Evolutionary conservation across 305 asterid genomes (phyloP).

Genomic region (Fraxinus nigra): DNA sequence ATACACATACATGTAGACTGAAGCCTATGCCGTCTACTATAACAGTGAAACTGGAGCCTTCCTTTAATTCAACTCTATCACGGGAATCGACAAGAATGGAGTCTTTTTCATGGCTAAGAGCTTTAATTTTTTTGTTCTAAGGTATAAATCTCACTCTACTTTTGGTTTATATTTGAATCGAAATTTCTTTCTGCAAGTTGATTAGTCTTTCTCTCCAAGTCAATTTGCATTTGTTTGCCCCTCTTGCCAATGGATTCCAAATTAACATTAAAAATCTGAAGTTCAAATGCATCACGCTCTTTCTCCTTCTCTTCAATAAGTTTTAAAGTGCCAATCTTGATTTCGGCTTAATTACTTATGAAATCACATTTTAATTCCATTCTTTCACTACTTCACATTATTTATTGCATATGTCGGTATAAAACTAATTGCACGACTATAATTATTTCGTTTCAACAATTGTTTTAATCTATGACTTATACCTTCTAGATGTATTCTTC

Average conservation of each 20-base stretch:
- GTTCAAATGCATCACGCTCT: slow-evolving; percentile 63
- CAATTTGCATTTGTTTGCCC: slow-evolving; percentile 61
- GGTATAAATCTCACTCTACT: slow-evolving; percentile 48
- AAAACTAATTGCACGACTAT: too few species aligned
- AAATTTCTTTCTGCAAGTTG: slow-evolving; percentile 64
- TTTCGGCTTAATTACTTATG: too few species aligned
- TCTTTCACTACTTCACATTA: too few species aligned
- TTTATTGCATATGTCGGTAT: too few species aligned
- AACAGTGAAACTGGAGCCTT: slow-evolving; percentile 50
- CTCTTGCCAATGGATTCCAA: slow-evolving; percentile 66
- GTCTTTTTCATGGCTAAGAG: slow-evolving; percentile 60
- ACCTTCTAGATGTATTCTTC: too few species aligned
- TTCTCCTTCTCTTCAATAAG: slow-evolving; percentile 58
- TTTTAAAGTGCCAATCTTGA: slow-evolving; percentile 46
- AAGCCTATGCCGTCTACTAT: neutral
- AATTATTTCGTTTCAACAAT: too few species aligned
- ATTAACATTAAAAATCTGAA: slow-evolving; percentile 51
- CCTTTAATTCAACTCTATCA: slow-evolving; percentile 86
- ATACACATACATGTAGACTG: neutral
- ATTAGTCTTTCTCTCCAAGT: slow-evolving; percentile 61
- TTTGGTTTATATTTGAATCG: slow-evolving; percentile 39
- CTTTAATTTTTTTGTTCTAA: slow-evolving; percentile 57
- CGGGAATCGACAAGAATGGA: slow-evolving; percentile 72
- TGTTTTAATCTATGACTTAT: too few species aligned
- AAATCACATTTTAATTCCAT: too few species aligned